Evolutionary conservation across 441 rosid species (phyloP).

Genomic region (Jatropha podagrica): DNA sequence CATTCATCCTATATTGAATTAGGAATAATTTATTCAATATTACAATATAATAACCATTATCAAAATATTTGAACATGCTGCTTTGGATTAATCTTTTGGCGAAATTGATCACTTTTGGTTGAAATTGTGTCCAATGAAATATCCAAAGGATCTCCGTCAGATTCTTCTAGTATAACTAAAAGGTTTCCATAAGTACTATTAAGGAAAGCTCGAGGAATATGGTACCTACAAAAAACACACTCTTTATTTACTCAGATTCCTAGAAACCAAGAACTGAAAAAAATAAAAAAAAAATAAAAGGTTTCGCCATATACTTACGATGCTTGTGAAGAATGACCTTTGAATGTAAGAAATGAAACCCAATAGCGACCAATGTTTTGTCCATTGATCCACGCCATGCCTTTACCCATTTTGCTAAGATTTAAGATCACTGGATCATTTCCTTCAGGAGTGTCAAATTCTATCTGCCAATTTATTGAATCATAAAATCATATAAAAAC

Average conservation of each 20-base stretch:
- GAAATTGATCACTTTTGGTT: constrained; percentile 20
- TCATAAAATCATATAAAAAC: no score
- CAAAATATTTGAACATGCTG: not conserved
- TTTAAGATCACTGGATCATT: constrained; percentile 65
- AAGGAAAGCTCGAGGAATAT: constrained; percentile 63
- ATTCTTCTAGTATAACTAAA: constrained; percentile 63
- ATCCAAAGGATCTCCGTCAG: constrained; percentile 59
- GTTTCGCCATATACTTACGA: constrained; percentile 5
- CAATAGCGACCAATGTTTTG: constrained; percentile 80
- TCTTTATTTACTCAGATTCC: no score
- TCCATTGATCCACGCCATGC: constrained; percentile 84
- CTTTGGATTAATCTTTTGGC: constrained; percentile 14
- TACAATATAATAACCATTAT: no score
- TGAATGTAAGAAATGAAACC: constrained; percentile 58
- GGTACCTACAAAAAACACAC: constrained; percentile 39
- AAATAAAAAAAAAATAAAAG: not conserved
- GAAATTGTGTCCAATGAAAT: constrained; percentile 56
- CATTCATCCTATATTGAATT: no score
- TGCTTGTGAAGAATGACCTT: constrained; percentile 67
- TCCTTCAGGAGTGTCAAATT: constrained; percentile 60
- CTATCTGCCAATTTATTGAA: constrained; percentile 32
- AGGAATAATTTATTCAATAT: no score
- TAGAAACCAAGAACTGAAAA: no score
- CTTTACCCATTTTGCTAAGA: constrained; percentile 76
- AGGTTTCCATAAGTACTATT: constrained; percentile 39